phyloP scores from a whole-genome alignment of 306 rosid species.

The Mucuna pruriens region DNA sequence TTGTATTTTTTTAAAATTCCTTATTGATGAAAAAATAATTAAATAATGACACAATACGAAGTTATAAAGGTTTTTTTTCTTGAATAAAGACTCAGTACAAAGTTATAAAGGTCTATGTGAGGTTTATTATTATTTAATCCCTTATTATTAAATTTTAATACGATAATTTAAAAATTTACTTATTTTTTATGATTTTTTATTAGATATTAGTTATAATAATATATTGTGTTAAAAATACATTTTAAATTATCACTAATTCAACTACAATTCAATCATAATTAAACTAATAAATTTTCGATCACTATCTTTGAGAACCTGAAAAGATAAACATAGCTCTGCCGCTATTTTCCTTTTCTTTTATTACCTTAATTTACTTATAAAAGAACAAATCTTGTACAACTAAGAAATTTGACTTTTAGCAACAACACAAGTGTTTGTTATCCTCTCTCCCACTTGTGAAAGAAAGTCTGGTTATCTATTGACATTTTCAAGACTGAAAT shows the following conservation, averaged over 20 bases:
- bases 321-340: neutral
- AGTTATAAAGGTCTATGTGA: neutral
- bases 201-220: neutral
- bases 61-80: too few species aligned
- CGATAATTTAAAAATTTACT: too few species aligned
- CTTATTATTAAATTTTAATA: too few species aligned
- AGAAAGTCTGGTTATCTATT: neutral
- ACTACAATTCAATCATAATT: neutral
- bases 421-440: slow-evolving; percentile 23
- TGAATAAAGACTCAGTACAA: neutral
- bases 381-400: neutral
- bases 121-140: neutral
- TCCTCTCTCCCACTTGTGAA: slow-evolving; percentile 9
- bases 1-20: too few species aligned
- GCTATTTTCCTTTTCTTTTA: neutral
- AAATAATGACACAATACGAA: too few species aligned
- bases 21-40: too few species aligned
- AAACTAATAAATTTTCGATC: neutral
- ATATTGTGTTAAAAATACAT: neutral
- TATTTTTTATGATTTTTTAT: too few species aligned
- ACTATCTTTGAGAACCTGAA: neutral
- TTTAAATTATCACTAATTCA: neutral
- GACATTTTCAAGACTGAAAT: slow-evolving; percentile 30
- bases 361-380: neutral
- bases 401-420: slow-evolving; percentile 4